Evolutionary conservation across 306 rosid genomes (phyloP), one percentile per base, ranked within the genome.

Genomic region (Datisca glomerata): DNA sequence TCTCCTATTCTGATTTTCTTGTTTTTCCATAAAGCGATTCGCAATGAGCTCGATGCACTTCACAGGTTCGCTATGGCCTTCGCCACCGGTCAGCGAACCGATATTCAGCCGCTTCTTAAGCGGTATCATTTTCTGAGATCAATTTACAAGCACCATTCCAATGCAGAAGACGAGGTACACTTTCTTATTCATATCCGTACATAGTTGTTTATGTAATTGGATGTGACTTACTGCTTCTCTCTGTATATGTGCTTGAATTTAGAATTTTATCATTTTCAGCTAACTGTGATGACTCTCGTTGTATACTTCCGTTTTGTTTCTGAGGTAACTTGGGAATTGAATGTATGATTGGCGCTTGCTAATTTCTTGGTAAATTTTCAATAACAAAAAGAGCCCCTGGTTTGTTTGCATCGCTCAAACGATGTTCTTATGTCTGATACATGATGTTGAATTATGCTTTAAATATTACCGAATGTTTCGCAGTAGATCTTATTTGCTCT

Each of bases 91-190:
- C 70, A 59, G 34, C 53, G 70, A 54, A 59, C 86, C 3, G 92
- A 91, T 45, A 74, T 91, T 41, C 60, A 45, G 32, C 81, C 98
- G 4, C 65, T 91, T 36, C 68, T 59, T 21, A 80, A 80, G 22
- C 80, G 75, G 31, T 91, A 84, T 46, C 86, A 57, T 91, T 91
- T 91, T 52, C 60, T 91, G 44, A 75, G 81, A 59, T 80, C 92
- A 51, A 78, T 91, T 53, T 91, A 84, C 59, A 75, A 73, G 65
- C 85, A 84, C 63, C 96, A 91, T 69, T 75, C 78, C 85, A 78
- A 75, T 91, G 98, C 96, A 19, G 98, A 91, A 73, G 98, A 91
- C 59, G 96, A 91, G 98, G 98, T 89, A 24, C 51, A 25, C 39
- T 64, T 61, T 68, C 60, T 23, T 18, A 31, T 59, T 48, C 47